These are phyloP conservation scores for Mycena floridula DNA, from an alignment of 768 basidiomycete species.

Conservation along the genomic window DNA sequence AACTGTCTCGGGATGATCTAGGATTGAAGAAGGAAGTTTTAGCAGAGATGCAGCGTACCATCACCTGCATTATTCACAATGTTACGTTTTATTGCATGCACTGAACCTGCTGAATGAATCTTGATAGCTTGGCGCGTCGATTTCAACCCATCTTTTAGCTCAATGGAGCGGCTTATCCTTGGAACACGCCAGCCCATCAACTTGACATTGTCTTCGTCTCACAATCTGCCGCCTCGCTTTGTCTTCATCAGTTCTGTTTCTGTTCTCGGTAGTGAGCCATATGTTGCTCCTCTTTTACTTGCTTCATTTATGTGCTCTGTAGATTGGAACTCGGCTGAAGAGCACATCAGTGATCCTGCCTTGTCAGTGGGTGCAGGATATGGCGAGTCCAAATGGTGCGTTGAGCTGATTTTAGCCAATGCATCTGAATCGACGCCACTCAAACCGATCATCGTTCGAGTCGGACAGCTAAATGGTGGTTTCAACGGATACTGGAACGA, in stretches of 20 bases:
- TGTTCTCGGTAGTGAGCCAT: conserved; percentile 18
- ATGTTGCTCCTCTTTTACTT: conserved; percentile 2
- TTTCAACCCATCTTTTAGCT: conserved; percentile 25
- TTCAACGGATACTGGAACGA: conserved; percentile 25
- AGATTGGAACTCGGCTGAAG: not conserved
- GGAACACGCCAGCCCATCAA: conserved; percentile 20
- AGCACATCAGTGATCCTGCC: conserved; percentile 3
- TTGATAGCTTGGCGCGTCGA: conserved; percentile 28
- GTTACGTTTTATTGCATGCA: conserved; percentile 13
- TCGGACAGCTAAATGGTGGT: conserved; percentile 29
- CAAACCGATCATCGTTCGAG: conserved; percentile 17
- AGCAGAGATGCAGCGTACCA: conserved; percentile 7
- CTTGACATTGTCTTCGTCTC: conserved; percentile 5
- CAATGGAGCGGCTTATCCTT: conserved; percentile 25
- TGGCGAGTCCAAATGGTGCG: conserved; percentile 24
- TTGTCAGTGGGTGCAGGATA: conserved; percentile 22
- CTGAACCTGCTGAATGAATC: not conserved
- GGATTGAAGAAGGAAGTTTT: conserved; percentile 20
- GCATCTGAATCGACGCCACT: conserved; percentile 11
- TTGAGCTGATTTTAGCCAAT: conserved; percentile 14
- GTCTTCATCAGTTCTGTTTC: conserved; percentile 22
- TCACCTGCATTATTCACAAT: conserved; percentile 25
- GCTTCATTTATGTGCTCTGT: too few relatives aligned
- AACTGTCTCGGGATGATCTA: conserved; percentile 20
- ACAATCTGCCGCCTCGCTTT: conserved; percentile 16